Evolutionary conservation across 202 grass and related monocot genomes (phyloP).

Genomic region (Brachypodium distachyon): DNA sequence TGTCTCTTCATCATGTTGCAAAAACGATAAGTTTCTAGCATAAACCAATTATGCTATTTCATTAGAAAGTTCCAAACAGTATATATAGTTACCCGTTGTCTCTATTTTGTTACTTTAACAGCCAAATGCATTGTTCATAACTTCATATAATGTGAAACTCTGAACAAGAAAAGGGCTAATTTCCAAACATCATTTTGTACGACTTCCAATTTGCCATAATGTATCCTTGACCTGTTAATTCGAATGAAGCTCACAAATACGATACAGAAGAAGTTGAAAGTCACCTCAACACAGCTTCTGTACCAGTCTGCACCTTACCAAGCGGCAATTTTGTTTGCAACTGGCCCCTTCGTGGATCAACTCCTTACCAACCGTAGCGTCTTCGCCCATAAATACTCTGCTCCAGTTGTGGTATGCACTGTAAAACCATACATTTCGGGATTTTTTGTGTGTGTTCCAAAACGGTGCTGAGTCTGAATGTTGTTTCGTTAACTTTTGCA

Average conservation of each 20-base stretch:
- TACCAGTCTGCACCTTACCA: slow-evolving; percentile 86
- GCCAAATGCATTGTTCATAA: neutral
- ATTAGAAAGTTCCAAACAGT: neutral
- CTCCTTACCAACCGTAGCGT: slow-evolving; percentile 74
- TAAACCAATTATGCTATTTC: neutral
- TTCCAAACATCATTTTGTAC: neutral
- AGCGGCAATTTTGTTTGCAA: slow-evolving; percentile 56
- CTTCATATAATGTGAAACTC: neutral
- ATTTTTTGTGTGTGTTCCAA: too few species aligned
- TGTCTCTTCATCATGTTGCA: neutral
- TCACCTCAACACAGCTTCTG: slow-evolving; percentile 80
- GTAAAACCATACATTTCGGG: neutral
- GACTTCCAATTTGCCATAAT: neutral
- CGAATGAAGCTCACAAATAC: slow-evolving; percentile 75
- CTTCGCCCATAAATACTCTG: slow-evolving; percentile 51
- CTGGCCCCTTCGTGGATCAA: slow-evolving; percentile 72
- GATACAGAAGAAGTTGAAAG: slow-evolving; percentile 92
- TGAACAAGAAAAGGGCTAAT: neutral
- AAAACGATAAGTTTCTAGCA: neutral
- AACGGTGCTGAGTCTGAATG: too few species aligned
- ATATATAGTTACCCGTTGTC: neutral
- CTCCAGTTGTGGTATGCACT: slow-evolving; percentile 48
- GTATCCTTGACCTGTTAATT: slow-evolving; percentile 45
- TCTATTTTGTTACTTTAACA: neutral
- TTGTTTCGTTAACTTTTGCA: slow-evolving; percentile 4